Evolutionary conservation across 2,329 filamentous ascomycete genomes (phyloP), one percentile per base, ranked within the genome.

Genomic region (Talaromyces pinophilus): DNA sequence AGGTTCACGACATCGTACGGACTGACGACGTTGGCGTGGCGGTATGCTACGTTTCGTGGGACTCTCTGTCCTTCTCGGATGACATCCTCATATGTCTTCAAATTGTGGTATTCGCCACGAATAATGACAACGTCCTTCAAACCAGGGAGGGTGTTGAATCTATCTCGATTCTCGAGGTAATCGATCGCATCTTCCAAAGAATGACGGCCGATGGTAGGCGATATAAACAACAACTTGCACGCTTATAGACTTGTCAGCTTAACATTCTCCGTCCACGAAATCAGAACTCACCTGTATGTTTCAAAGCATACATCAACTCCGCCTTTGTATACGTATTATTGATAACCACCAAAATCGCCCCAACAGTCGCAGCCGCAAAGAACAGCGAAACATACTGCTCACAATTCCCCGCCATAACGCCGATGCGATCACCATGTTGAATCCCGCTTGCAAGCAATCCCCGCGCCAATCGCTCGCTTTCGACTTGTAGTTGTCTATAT

Each of bases 291-390:
- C 88, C 87, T 17, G 89, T 88, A 73, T 92, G 91, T 64, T 85
- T 84, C 33, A 93, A 77, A 10, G 89, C 91, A 76, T 90, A 90
- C 74, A 88, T 84, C 59, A 90, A 87, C 78, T 93, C 91, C 1
- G 85, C 86, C 1, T 88, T 84, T 1, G 91, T 93, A 75, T 93
- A 93, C 0, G 90, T 93, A 78, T 92, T 93, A 80, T 93, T 93
- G 70, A 93, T 81, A 54, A 93, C 92, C 33, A 93, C 90, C 62
- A 93, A 81, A 55, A 90, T 87, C 57, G 85, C 88, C 10, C 89
- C 88, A 19, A 90, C 68, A 57, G 86, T 83, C 48, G 88, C 87
- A 11, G 87, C 88, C 3, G 89, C 90, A 70, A 92, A 92, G 81
- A 92, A 91, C 17, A 92, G 84, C 2, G 89, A 84, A 35, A 90